Conservation (phyloP, 805 yeast genomes). For the Cephaloascus albidus region DNA sequence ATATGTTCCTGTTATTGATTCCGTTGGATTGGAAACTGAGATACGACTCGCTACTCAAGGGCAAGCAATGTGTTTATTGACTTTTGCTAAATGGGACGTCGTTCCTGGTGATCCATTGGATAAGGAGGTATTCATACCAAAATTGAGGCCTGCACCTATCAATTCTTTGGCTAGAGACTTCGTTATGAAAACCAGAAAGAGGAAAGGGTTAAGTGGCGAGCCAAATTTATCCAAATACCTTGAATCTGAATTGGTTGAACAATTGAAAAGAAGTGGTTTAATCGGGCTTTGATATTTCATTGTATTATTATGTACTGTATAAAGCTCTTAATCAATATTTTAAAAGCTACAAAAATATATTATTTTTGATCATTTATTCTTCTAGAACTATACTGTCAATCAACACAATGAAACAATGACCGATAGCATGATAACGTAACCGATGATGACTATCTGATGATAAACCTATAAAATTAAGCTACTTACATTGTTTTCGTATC, state of each 20-base stretch:
- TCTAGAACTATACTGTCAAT: no score
- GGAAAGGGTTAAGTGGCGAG: slow-evolving; percentile 79
- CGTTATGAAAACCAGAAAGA: slow-evolving; percentile 75
- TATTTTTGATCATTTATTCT: no score
- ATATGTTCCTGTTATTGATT: slow-evolving; percentile 77
- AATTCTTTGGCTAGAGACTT: slow-evolving; percentile 78
- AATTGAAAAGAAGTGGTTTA: slow-evolving; percentile 42
- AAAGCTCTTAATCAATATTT: no score
- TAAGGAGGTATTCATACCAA: slow-evolving; percentile 47
- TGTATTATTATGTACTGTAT: no score
- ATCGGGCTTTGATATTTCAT: slow-evolving; percentile 5
- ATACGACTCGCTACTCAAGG: slow-evolving; percentile 71
- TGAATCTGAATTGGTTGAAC: slow-evolving; percentile 46
- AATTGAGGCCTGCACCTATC: slow-evolving; percentile 66
- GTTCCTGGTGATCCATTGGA: slow-evolving; percentile 94
- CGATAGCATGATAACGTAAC: no score
- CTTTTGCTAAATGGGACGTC: slow-evolving; percentile 61
- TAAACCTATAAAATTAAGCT: no score
- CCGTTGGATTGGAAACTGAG: slow-evolving; percentile 85
- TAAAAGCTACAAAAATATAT: no score
- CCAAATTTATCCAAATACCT: slow-evolving; percentile 60
- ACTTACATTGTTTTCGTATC: no score
- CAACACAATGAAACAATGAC: no score
- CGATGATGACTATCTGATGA: no score
- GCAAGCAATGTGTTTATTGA: slow-evolving; percentile 58